Evolutionary conservation across 345 rosid species (phyloP).

Genomic region (Noccaea bulbosa): DNA sequence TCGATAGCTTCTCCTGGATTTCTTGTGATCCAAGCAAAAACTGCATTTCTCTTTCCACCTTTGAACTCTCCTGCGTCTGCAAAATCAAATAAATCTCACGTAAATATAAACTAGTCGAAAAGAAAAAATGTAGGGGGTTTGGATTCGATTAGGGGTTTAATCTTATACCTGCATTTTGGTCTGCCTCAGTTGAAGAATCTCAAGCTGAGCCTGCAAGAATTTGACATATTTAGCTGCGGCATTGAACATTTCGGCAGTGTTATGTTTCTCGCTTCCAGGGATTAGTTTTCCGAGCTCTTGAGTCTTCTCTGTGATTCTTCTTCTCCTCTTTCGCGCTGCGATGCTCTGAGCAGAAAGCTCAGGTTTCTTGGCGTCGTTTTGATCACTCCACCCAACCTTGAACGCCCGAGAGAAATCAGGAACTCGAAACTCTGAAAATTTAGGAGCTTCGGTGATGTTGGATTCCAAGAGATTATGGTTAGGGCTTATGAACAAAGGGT

Average conservation of each 20-base stretch:
- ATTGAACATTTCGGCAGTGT: conserved; percentile 89
- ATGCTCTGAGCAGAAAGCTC: conserved; percentile 68
- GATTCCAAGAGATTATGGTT: conserved; percentile 7
- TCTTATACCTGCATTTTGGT: conserved; percentile 29
- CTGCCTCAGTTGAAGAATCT: conserved; percentile 48
- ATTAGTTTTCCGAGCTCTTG: conserved; percentile 76
- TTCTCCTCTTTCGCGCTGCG: conserved; percentile 77
- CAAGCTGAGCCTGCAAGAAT: conserved; percentile 72
- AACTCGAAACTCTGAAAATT: conserved; percentile 19
- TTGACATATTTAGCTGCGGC: conserved; percentile 78
- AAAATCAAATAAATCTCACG: not conserved
- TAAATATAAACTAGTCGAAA: not conserved
- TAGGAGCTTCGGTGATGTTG: not conserved
- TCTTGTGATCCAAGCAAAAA: conserved; percentile 44
- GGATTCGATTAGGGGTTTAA: not conserved
- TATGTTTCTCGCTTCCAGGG: conserved; percentile 80
- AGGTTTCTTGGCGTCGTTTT: conserved; percentile 3
- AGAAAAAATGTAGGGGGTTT: not conserved
- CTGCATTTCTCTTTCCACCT: conserved; percentile 32
- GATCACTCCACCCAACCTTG: conserved; percentile 18
- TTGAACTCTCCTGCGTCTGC: not conserved
- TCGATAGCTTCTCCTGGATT: conserved; percentile 52
- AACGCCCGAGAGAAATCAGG: conserved; percentile 13
- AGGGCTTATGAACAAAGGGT: conserved; percentile 1
- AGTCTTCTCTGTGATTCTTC: conserved; percentile 76